phyloP scores from a whole-genome alignment of 129 eudicot genomes.

The Mikania micrantha region DNA sequence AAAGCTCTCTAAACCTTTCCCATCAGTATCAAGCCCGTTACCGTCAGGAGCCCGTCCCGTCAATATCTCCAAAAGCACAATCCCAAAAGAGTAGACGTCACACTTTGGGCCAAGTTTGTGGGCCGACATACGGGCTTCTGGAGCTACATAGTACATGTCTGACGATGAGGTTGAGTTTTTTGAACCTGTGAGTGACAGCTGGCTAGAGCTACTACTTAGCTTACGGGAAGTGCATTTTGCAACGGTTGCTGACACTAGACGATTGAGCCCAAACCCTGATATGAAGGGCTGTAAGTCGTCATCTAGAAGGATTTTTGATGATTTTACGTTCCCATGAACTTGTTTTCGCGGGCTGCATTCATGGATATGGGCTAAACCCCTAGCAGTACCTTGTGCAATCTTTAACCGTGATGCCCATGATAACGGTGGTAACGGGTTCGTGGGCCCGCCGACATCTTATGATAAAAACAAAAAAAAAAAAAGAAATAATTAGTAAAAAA shows the following conservation, averaged over 20 bases:
- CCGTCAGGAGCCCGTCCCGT: constrained; percentile 58
- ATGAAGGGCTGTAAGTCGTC: constrained; percentile 71
- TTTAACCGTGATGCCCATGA: constrained; percentile 77
- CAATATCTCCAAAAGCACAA: constrained; percentile 72
- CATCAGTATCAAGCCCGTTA: constrained; percentile 40
- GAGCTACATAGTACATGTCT: constrained; percentile 49
- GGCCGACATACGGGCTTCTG: constrained; percentile 55
- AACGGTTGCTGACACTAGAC: constrained; percentile 38
- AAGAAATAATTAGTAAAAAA: neutral
- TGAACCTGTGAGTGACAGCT: constrained; percentile 23
- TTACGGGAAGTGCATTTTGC: constrained; percentile 41
- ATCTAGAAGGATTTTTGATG: constrained; percentile 84
- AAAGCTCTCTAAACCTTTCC: constrained; percentile 51
- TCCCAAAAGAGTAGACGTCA: constrained; percentile 79
- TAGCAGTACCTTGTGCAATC: constrained; percentile 74
- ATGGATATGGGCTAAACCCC: constrained; percentile 77
- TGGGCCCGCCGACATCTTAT: constrained; percentile 53
- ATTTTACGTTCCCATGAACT: constrained; percentile 81
- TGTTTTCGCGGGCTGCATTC: constrained; percentile 85
- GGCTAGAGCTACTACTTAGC: constrained; percentile 42
- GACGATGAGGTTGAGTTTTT: constrained; percentile 39
- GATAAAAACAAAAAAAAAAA: neutral
- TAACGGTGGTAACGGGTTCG: constrained; percentile 50
- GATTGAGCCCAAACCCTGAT: constrained; percentile 77
- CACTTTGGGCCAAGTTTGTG: constrained; percentile 56